Conservation (phyloP, 1,284 basidiomycete species). For the Cutaneotrichosporon arboriforme region DNA sequence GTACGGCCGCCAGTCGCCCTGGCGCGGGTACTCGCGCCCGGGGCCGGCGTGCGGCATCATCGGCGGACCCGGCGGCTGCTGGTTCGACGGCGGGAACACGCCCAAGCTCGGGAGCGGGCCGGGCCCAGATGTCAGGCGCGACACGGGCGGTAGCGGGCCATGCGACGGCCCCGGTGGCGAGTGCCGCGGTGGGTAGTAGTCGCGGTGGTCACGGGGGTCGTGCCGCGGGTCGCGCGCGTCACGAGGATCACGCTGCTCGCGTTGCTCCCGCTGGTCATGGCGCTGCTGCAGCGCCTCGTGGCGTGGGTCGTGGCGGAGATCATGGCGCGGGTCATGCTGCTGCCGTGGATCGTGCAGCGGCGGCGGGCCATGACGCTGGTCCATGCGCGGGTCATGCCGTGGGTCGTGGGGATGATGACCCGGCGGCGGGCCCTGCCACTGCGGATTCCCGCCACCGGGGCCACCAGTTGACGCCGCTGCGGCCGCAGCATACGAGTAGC, state of each 20-base stretch:
- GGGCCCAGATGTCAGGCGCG: neutral
- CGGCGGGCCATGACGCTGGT: conserved; percentile 1
- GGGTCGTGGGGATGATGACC: conserved; percentile 3
- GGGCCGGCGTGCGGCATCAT: neutral
- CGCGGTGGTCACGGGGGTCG: neutral
- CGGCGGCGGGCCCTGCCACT: conserved; percentile 1
- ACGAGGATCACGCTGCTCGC: neutral
- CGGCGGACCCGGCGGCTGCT: neutral
- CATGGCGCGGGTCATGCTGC: neutral
- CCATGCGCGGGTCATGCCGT: neutral
- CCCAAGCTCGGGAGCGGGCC: neutral
- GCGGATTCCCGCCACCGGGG: neutral
- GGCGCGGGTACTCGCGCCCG: conserved; percentile 7
- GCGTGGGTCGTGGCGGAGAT: neutral
- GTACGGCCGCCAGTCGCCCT: conserved; percentile 17
- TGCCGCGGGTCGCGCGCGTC: neutral
- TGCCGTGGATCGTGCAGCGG: neutral
- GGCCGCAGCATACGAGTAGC: conserved; percentile 14
- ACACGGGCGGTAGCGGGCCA: neutral
- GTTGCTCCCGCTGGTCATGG: neutral
- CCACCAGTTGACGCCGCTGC: conserved; percentile 4
- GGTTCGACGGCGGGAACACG: neutral
- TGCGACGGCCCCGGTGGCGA: neutral
- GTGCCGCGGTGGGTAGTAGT: neutral
- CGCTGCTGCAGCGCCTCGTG: neutral